A percentile compares a stretch with the other conserved stretches of the same genome.
Evolutionary conservation across 495 filamentous ascomycete genomes (phyloP).

Genomic region (Delitschia confertaspora): DNA sequence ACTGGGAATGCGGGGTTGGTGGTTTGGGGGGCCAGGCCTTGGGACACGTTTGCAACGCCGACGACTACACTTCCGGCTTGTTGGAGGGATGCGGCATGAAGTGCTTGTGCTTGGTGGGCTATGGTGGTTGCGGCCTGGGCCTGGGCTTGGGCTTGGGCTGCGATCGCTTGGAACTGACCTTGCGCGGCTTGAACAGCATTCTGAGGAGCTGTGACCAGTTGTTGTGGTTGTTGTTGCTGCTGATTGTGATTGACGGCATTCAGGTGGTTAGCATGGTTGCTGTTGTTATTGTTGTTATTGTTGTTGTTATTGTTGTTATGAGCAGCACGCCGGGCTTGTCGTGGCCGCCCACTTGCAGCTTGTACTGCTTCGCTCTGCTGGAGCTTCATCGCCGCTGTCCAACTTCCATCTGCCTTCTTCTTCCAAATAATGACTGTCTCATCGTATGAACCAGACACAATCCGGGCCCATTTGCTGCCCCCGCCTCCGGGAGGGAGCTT

Average conservation of each 20-base stretch:
- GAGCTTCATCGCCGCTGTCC: constrained; percentile 63
- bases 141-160: constrained; percentile 20
- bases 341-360: constrained; percentile 34
- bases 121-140: constrained; percentile 17
- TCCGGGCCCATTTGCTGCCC: constrained; percentile 73
- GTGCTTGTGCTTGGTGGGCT: constrained; percentile 23
- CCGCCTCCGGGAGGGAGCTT: constrained; percentile 83
- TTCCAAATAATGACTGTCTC: constrained; percentile 93
- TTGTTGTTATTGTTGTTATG: not conserved
- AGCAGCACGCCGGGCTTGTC: constrained; percentile 10
- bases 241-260: constrained; percentile 7
- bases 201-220: not conserved
- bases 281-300: constrained; percentile 7
- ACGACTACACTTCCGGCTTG: too few species aligned
- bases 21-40: too few species aligned
- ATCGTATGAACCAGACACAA: constrained; percentile 93
- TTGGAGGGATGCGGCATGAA: constrained; percentile 21
- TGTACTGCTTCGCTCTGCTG: constrained; percentile 55
- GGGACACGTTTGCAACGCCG: too few species aligned
- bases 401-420: constrained; percentile 68
- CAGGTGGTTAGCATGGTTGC: not conserved
- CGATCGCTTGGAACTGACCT: constrained; percentile 12
- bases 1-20: constrained; percentile 13
- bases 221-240: constrained; percentile 6
- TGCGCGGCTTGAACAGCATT: not conserved